phyloP scores from a whole-genome alignment of 2,329 filamentous ascomycete species.

The Periconia digitata region DNA sequence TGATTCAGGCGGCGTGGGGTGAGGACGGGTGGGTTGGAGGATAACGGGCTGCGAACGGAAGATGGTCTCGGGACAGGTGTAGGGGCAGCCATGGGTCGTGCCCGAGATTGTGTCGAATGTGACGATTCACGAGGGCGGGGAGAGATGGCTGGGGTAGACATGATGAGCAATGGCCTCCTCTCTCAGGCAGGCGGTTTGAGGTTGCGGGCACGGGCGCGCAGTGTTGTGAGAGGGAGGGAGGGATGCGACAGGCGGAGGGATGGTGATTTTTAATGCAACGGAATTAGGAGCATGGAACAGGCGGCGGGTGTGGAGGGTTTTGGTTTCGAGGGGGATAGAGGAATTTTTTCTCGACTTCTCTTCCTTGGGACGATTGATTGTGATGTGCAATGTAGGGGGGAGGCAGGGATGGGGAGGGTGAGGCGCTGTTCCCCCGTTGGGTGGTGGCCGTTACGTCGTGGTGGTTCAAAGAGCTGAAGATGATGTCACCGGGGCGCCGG shows the following conservation, averaged over 20 bases:
- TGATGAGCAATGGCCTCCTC: slow-evolving; percentile 14
- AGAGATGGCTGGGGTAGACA: slow-evolving; percentile 41
- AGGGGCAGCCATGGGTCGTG: slow-evolving; percentile 27
- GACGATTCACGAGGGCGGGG: slow-evolving; percentile 33
- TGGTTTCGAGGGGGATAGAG: not conserved
- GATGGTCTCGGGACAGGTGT: slow-evolving; percentile 27
- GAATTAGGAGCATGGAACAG: not conserved
- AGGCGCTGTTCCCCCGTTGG: not conserved
- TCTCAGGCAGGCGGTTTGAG: not conserved
- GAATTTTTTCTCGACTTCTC: not conserved
- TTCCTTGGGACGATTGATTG: not conserved
- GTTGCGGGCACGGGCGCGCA: not conserved
- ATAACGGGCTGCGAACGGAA: slow-evolving; percentile 25
- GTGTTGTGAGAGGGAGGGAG: not conserved
- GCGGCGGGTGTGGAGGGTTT: not conserved
- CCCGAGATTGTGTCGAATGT: slow-evolving; percentile 24
- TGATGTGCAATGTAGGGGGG: not conserved
- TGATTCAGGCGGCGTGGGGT: slow-evolving; percentile 36
- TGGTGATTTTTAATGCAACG: not conserved
- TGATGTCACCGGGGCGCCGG: slow-evolving; percentile 6
- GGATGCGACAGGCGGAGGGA: not conserved
- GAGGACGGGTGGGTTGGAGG: slow-evolving; percentile 26
- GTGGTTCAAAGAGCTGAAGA: slow-evolving; percentile 4
- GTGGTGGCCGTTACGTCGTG: not conserved
- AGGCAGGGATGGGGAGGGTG: slow-evolving; percentile 2